These are phyloP conservation scores for Arbutus unedo DNA, from an alignment of 148 eudicot genomes.

Conservation along the genomic window DNA sequence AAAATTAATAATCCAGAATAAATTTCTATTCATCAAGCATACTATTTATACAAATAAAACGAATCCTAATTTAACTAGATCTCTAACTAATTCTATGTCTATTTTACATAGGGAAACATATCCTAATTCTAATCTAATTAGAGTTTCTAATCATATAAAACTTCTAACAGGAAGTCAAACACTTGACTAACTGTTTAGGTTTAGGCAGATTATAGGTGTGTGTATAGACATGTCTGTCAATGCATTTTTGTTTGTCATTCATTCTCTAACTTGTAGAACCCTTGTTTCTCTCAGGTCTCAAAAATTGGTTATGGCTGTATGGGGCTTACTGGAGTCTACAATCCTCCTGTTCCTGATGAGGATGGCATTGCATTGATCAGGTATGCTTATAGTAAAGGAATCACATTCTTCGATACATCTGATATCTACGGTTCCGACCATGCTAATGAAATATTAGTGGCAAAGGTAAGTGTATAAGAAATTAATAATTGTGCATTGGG, in stretches of 20 bases:
- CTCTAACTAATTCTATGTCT: too few relatives aligned
- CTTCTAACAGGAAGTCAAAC: not conserved
- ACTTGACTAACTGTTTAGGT: not conserved
- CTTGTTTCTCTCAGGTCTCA: slow-evolving; percentile 35
- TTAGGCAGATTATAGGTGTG: not conserved
- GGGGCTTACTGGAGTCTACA: slow-evolving; percentile 49
- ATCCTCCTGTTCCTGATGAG: slow-evolving; percentile 50
- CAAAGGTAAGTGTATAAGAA: slow-evolving; percentile 42
- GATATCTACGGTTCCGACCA: slow-evolving; percentile 55
- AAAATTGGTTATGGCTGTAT: slow-evolving; percentile 61
- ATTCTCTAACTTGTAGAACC: not conserved
- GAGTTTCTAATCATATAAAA: too few relatives aligned
- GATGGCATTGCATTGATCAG: slow-evolving; percentile 53
- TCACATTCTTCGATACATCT: slow-evolving; percentile 70
- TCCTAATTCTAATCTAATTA: too few relatives aligned
- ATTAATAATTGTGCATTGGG: not conserved
- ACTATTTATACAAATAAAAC: too few relatives aligned
- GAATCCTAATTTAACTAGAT: too few relatives aligned
- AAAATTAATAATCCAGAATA: too few relatives aligned
- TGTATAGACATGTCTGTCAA: not conserved
- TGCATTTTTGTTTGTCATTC: not conserved
- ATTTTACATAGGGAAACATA: too few relatives aligned
- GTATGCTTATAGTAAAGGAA: slow-evolving; percentile 55
- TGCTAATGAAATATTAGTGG: slow-evolving; percentile 60
- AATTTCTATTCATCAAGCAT: too few relatives aligned